Evolutionary conservation across 2,329 filamentous ascomycete genomes (phyloP).

Genomic region (Fusarium falciforme): DNA sequence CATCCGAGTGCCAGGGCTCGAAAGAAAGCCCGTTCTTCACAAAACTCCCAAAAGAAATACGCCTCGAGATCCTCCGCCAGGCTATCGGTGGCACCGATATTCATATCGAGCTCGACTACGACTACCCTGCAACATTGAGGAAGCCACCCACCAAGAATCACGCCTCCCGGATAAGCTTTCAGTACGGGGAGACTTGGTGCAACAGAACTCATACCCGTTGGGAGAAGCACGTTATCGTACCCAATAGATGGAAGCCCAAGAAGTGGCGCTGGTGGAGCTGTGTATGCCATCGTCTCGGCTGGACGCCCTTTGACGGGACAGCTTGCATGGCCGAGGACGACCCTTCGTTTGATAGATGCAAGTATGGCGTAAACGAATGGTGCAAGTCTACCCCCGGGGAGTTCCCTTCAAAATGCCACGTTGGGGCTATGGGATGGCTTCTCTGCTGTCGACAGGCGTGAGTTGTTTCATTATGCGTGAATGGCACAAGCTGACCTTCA

Average conservation of each 20-base stretch:
- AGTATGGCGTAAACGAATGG: neutral
- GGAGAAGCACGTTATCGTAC: neutral
- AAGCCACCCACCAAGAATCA: neutral
- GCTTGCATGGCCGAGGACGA: neutral
- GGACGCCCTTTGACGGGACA: neutral
- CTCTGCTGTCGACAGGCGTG: neutral
- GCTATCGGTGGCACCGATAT: neutral
- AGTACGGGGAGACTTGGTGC: neutral
- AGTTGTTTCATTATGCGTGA: neutral
- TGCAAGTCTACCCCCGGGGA: neutral
- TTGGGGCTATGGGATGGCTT: neutral
- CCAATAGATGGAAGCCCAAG: neutral
- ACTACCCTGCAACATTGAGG: neutral
- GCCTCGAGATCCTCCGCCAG: neutral
- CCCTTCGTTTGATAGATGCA: neutral
- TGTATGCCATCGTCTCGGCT: neutral
- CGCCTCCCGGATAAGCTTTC: neutral
- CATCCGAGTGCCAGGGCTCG: neutral
- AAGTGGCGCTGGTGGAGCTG: neutral
- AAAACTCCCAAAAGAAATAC: neutral
- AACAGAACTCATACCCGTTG: neutral
- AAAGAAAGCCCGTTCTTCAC: neutral
- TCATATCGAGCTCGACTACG: neutral
- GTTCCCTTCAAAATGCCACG: neutral
- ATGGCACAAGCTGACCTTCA: neutral